phyloP scores from a whole-genome alignment of 1,139 yeast genomes.

The Yamadazyma oceani region DNA sequence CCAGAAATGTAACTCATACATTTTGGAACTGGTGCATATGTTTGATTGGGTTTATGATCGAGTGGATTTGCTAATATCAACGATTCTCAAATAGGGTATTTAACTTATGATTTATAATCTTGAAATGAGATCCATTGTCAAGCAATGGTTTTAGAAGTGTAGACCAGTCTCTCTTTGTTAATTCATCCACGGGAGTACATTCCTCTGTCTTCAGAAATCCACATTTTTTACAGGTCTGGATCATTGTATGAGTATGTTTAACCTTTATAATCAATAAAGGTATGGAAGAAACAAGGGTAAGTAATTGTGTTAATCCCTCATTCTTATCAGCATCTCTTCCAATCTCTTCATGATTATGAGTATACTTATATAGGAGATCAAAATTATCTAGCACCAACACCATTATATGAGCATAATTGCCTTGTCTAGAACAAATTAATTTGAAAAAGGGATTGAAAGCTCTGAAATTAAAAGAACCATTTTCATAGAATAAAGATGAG shows the following conservation, averaged over 20 bases:
- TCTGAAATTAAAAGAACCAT: constrained; percentile 31
- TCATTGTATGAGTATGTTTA: constrained; percentile 10
- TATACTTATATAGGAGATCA: constrained; percentile 29
- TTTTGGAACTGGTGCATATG: too few relatives aligned
- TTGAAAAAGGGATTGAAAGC: constrained; percentile 43
- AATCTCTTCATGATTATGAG: constrained; percentile 13
- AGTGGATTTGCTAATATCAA: neutral
- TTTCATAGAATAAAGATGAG: constrained; percentile 47
- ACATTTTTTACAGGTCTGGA: constrained; percentile 36
- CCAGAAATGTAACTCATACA: too few relatives aligned
- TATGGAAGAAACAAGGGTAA: constrained; percentile 27
- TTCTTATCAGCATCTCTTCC: constrained; percentile 14
- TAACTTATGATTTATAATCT: constrained; percentile 19
- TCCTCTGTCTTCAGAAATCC: constrained; percentile 27
- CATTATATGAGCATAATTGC: constrained; percentile 31
- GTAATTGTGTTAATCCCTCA: constrained; percentile 30
- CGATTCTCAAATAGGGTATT: constrained; percentile 14
- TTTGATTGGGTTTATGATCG: too few relatives aligned
- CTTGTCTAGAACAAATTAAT: constrained; percentile 40
- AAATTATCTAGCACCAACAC: constrained; percentile 32
- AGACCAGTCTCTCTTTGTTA: constrained; percentile 29
- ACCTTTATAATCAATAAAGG: constrained; percentile 23
- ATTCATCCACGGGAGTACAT: constrained; percentile 8
- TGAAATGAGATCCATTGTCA: constrained; percentile 16
- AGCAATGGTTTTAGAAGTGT: constrained; percentile 29